These are phyloP conservation scores for Ceriops zippeliana DNA, from an alignment of 345 rosid genomes.

Conservation along the genomic window DNA sequence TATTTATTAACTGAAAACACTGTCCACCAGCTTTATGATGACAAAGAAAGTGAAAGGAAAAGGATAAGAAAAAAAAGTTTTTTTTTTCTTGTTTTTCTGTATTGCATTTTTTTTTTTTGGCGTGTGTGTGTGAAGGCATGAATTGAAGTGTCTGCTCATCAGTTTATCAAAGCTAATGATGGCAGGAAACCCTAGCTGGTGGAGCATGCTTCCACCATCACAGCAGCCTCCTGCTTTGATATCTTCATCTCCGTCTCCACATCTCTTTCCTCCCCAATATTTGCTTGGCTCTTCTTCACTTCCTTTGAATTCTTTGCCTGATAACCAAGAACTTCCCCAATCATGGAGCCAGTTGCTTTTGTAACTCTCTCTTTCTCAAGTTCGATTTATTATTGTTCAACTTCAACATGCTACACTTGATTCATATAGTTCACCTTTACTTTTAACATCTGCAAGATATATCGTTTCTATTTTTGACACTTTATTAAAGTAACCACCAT, in stretches of 20 bases:
- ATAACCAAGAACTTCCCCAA: constrained; percentile 45
- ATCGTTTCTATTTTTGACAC: too few species aligned
- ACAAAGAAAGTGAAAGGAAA: not conserved
- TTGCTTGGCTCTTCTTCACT: constrained; percentile 43
- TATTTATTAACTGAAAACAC: constrained; percentile 17
- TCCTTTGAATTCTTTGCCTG: constrained; percentile 34
- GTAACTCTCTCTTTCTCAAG: constrained; percentile 27
- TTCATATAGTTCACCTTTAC: not conserved
- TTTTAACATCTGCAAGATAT: too few species aligned
- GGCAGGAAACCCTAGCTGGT: constrained; percentile 74
- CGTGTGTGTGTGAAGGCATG: constrained; percentile 3
- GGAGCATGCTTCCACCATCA: constrained; percentile 57
- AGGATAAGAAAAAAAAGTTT: not conserved
- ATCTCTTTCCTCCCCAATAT: constrained; percentile 36
- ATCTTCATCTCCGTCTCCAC: constrained; percentile 29
- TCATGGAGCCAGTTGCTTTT: constrained; percentile 60
- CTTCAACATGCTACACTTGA: not conserved
- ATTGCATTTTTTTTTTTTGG: not conserved
- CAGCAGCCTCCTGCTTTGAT: constrained; percentile 36
- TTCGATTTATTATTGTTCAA: not conserved
- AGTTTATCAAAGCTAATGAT: constrained; percentile 40
- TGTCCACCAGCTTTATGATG: constrained; percentile 15
- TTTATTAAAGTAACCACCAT: not conserved
- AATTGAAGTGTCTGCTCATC: constrained; percentile 15
- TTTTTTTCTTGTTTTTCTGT: not conserved